phyloP scores from a whole-genome alignment of 192 early-diverging fungal genomes.

The Coemansia sp. region DNA sequence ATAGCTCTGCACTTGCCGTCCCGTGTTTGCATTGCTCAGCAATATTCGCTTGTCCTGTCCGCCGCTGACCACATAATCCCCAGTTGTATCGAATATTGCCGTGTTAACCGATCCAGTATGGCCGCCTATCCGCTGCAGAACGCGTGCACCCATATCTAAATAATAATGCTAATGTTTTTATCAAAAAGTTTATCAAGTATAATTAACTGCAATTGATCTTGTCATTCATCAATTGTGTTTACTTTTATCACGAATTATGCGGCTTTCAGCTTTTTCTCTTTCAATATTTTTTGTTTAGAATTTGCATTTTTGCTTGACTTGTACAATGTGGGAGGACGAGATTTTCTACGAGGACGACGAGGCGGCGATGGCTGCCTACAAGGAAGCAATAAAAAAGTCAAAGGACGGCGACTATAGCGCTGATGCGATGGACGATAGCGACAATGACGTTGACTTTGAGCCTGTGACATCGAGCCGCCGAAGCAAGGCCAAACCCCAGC shows the following conservation, averaged over 20 bases:
- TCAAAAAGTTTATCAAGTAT: too few species aligned
- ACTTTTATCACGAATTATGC: too few species aligned
- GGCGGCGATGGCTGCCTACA: slow-evolving; percentile 49
- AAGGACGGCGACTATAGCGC: slow-evolving; percentile 11
- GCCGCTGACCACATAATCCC: slow-evolving; percentile 82
- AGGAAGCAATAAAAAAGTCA: slow-evolving; percentile 17
- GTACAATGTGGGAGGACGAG: slow-evolving; percentile 47
- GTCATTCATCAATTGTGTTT: too few species aligned
- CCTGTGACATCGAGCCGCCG: slow-evolving; percentile 16
- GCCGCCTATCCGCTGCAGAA: slow-evolving; percentile 53
- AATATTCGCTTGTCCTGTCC: slow-evolving; percentile 71
- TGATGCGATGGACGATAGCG: slow-evolving; percentile 15
- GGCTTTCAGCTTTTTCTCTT: not conserved
- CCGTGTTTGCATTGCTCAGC: slow-evolving; percentile 70
- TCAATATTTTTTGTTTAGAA: not conserved
- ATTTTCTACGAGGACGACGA: slow-evolving; percentile 52
- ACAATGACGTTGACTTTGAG: slow-evolving; percentile 42
- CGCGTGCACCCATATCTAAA: slow-evolving; percentile 5
- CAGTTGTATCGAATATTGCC: slow-evolving; percentile 66
- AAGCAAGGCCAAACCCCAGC: slow-evolving; percentile 8
- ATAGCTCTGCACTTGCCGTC: slow-evolving; percentile 73
- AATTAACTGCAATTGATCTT: too few species aligned
- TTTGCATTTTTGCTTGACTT: not conserved
- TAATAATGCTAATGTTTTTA: too few species aligned
- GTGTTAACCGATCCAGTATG: slow-evolving; percentile 73